These are phyloP conservation scores for Zopfia rhizophila DNA, from an alignment of 2,329 filamentous ascomycete genomes.

Conservation along the genomic window DNA sequence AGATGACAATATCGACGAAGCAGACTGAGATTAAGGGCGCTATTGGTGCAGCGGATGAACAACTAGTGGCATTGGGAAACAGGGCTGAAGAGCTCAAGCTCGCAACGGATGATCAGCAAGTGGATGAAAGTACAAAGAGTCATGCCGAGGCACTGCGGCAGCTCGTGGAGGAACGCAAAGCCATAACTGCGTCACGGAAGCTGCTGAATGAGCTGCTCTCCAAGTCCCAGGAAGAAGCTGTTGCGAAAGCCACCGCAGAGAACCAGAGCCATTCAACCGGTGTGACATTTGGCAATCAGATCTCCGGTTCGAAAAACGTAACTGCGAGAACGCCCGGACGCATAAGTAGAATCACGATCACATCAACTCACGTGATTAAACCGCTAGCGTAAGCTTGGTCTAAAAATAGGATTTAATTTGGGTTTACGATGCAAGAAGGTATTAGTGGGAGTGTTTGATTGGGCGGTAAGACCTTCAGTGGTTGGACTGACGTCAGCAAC, in stretches of 20 bases:
- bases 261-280: conserved; percentile 9
- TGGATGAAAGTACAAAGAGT: conserved; percentile 13
- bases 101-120: conserved; percentile 20
- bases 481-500: no score
- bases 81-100: conserved; percentile 38
- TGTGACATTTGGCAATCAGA: conserved; percentile 21
- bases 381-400: no score
- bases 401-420: no score
- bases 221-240: conserved; percentile 25
- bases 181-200: conserved; percentile 14
- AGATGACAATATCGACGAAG: conserved; percentile 39
- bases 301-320: no score
- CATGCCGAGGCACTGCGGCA: conserved; percentile 22
- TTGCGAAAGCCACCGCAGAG: conserved; percentile 23
- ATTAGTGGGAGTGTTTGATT: no score
- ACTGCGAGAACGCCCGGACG: no score
- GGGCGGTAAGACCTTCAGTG: no score
- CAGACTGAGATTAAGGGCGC: conserved; percentile 35
- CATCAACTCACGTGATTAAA: no score
- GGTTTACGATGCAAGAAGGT: no score
- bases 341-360: no score
- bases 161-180: conserved; percentile 25
- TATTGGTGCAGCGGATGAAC: conserved; percentile 25
- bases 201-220: conserved; percentile 22
- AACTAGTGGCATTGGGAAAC: conserved; percentile 31